Conservation (phyloP, 2,329 filamentous ascomycete species). For the Exophiala aquamarina region DNA sequence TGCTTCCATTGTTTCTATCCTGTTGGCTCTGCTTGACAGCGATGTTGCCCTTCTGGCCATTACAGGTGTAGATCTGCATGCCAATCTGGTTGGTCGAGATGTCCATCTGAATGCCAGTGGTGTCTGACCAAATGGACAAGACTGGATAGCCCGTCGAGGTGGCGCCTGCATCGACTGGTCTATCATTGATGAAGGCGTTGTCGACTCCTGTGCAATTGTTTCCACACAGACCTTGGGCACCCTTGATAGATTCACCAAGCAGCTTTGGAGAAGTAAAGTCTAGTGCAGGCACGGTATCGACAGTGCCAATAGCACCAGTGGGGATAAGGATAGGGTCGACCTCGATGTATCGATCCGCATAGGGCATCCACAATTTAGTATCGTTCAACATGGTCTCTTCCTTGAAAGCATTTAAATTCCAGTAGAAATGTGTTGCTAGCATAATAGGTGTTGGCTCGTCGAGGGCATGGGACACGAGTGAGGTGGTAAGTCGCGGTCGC, state of each 20-base stretch:
- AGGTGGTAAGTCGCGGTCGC: slow-evolving; percentile 44
- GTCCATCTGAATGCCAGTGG: slow-evolving; percentile 79
- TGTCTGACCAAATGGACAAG: slow-evolving; percentile 64
- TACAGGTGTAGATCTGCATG: slow-evolving; percentile 86
- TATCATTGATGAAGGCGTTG: slow-evolving; percentile 52
- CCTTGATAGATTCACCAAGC: slow-evolving; percentile 67
- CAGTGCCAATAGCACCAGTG: slow-evolving; percentile 71
- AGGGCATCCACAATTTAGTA: slow-evolving; percentile 46
- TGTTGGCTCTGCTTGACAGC: slow-evolving; percentile 43
- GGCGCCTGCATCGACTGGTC: slow-evolving; percentile 32
- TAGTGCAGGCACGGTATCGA: slow-evolving; percentile 65
- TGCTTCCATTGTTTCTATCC: slow-evolving; percentile 56
- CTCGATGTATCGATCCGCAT: slow-evolving; percentile 45
- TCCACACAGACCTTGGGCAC: slow-evolving; percentile 73
- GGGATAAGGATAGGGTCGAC: slow-evolving; percentile 67
- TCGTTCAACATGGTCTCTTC: slow-evolving; percentile 41
- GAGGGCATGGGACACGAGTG: slow-evolving; percentile 45
- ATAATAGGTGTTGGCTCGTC: slow-evolving; percentile 51
- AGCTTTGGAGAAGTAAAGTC: slow-evolving; percentile 77
- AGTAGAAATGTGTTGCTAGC: slow-evolving; percentile 52
- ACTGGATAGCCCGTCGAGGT: slow-evolving; percentile 41
- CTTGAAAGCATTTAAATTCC: slow-evolving; percentile 52
- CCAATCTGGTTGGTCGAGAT: slow-evolving; percentile 81
- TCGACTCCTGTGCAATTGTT: slow-evolving; percentile 82
- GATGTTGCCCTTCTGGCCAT: slow-evolving; percentile 67